phyloP scores from a whole-genome alignment of 2,329 filamentous ascomycete species.

The Parafenestella ontariensis region DNA sequence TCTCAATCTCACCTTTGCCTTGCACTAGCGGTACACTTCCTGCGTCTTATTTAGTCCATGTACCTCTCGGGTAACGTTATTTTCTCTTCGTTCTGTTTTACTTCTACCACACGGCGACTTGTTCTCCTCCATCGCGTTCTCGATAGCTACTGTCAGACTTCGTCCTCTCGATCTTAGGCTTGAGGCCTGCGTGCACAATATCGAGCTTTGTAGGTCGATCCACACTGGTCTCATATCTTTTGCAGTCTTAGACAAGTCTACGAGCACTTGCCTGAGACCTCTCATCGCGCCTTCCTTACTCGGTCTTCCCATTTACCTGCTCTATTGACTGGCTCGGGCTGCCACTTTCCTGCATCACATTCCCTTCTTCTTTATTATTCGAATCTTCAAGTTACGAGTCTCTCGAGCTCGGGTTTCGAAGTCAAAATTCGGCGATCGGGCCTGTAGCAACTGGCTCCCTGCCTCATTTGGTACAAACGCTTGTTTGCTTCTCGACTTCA shows the following conservation, averaged over 20 bases:
- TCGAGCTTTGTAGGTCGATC: not conserved
- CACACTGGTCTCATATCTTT: not conserved
- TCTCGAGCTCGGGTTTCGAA: not conserved
- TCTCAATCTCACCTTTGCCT: slow-evolving; percentile 3
- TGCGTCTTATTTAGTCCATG: not conserved
- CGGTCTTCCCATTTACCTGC: not conserved
- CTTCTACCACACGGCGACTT: not conserved
- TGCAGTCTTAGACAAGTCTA: not conserved
- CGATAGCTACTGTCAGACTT: not conserved
- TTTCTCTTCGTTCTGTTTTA: not conserved
- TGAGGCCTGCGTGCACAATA: not conserved
- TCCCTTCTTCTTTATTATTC: not conserved
- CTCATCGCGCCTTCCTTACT: not conserved
- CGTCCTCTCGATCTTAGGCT: not conserved
- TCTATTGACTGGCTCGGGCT: not conserved
- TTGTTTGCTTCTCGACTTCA: not conserved
- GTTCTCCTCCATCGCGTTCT: not conserved
- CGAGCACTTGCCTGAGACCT: not conserved
- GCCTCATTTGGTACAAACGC: not conserved
- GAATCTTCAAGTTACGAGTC: not conserved
- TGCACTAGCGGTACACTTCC: not conserved
- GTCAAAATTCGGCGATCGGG: not conserved
- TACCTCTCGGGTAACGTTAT: not conserved
- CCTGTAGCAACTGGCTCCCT: slow-evolving; percentile 1
- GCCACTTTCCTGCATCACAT: not conserved